Evolutionary conservation across 1,139 yeast species (phyloP).

Genomic region (Saccharomyces hybrid): DNA sequence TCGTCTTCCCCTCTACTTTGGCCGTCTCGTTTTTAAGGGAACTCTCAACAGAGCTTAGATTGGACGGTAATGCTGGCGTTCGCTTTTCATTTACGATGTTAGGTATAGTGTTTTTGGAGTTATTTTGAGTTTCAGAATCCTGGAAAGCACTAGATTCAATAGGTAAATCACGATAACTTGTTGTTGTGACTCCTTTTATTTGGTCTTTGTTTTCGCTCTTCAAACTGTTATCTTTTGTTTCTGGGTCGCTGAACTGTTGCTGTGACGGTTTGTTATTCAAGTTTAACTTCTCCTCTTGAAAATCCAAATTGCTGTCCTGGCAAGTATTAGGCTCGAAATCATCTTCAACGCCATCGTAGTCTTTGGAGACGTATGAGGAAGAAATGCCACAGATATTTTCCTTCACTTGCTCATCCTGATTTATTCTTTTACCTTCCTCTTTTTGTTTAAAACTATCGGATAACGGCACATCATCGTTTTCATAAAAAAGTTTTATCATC

Average conservation of each 20-base stretch:
- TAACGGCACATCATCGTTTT: neutral
- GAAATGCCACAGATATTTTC: neutral
- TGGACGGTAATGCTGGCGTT: neutral
- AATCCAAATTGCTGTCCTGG: neutral
- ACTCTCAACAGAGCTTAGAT: neutral
- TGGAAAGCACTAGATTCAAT: neutral
- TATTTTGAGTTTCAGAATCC: neutral
- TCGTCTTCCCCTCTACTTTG: neutral
- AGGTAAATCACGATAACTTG: neutral
- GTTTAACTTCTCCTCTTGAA: neutral
- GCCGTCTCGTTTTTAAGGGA: neutral
- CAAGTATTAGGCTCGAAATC: neutral
- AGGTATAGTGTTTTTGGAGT: neutral
- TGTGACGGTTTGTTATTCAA: neutral
- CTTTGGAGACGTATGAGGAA: neutral
- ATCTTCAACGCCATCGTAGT: neutral
- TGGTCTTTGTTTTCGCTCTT: neutral
- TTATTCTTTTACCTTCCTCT: neutral
- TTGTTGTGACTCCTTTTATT: neutral
- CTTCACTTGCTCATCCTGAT: neutral
- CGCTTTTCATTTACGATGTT: neutral
- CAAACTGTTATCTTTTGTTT: neutral
- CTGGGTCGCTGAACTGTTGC: too few relatives aligned
- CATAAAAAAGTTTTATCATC: neutral
- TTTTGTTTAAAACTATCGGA: neutral